These are phyloP conservation scores for Ogataea haglerorum DNA, from an alignment of 805 yeast genomes.

Conservation along the genomic window DNA sequence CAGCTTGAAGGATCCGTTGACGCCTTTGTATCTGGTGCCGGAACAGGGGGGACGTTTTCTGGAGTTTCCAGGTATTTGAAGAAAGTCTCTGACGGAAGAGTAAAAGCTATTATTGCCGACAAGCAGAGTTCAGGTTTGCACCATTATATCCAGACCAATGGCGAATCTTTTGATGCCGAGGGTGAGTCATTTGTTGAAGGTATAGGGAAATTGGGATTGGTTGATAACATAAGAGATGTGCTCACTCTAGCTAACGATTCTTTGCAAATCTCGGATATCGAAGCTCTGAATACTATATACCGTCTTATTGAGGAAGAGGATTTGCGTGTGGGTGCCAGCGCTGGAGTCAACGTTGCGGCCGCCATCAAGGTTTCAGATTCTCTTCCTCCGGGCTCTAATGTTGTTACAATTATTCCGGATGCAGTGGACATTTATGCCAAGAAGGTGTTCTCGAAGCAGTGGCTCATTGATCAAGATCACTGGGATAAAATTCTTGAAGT, in stretches of 20 bases:
- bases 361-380: not conserved
- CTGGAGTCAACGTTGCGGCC: not conserved
- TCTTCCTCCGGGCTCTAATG: not conserved
- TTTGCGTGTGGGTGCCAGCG: not conserved
- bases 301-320: not conserved
- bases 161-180: not conserved
- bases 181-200: not conserved
- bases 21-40: not conserved
- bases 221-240: not conserved
- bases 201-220: not conserved
- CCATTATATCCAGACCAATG: not conserved
- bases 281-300: not conserved
- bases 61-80: not conserved
- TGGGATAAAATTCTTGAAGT: not conserved
- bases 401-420: not conserved
- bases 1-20: not conserved
- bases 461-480: not conserved
- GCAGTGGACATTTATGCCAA: not conserved
- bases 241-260: not conserved
- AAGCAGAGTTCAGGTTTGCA: not conserved
- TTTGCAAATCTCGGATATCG: not conserved
- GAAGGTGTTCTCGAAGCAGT: not conserved
- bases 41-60: slow-evolving; percentile 1
- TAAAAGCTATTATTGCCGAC: not conserved
- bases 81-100: not conserved